Conservation (phyloP, 805 yeast genomes). For the Sugiyamaella lignohabitans region DNA sequence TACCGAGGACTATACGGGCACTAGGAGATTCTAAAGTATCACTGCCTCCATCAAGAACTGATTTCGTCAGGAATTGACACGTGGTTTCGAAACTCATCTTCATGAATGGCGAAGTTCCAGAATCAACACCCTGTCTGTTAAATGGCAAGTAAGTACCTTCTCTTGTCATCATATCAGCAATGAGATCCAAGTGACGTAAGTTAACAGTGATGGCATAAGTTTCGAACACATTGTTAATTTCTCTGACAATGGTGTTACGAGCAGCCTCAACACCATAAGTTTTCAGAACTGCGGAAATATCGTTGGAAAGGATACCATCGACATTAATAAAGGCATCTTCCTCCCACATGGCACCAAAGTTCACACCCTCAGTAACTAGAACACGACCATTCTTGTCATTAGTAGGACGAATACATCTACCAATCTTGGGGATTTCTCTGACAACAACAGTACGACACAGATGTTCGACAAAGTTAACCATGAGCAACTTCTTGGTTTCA, state of each 20-base stretch:
- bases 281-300: constrained; percentile 78
- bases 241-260: constrained; percentile 92
- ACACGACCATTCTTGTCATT: constrained; percentile 56
- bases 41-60: constrained; percentile 84
- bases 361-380: constrained; percentile 95
- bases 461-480: constrained; percentile 94
- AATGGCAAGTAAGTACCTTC: constrained; percentile 96
- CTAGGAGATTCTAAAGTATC: constrained; percentile 89
- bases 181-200: constrained; percentile 87
- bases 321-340: constrained; percentile 90
- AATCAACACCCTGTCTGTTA: constrained; percentile 97
- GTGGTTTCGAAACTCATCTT: constrained; percentile 99
- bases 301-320: constrained; percentile 85
- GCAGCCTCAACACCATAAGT: constrained; percentile 99
- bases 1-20: constrained; percentile 89
- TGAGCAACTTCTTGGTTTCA: constrained; percentile 83
- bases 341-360: constrained; percentile 97
- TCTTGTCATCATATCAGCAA: constrained; percentile 99
- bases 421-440: constrained; percentile 84
- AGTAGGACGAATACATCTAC: constrained; percentile 83
- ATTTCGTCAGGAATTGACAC: constrained; percentile 92
- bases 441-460: constrained; percentile 86
- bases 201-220: constrained; percentile 94
- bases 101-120: constrained; percentile 91
- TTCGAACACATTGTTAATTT: constrained; percentile 90